A percentile compares a stretch with the other conserved stretches of the same genome.
Conservation (phyloP, 148 eudicot species). For the Rheum nobile region DNA sequence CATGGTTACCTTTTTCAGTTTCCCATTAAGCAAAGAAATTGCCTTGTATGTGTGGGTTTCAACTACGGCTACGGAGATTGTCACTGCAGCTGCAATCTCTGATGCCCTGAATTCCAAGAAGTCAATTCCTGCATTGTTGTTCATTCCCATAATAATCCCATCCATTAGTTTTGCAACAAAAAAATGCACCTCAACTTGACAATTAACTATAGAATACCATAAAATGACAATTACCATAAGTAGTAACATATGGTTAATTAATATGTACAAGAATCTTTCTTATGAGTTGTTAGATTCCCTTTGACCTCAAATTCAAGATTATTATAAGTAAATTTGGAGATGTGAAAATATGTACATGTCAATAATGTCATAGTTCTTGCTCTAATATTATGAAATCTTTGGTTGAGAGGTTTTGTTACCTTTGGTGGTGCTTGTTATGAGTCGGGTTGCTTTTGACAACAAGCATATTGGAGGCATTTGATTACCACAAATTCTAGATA, state of each 20-base stretch:
- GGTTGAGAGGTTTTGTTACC: slow-evolving; percentile 22
- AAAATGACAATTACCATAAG: background rate
- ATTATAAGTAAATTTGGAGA: background rate
- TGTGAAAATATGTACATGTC: too few species aligned
- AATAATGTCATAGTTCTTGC: too few species aligned
- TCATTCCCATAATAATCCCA: too few species aligned
- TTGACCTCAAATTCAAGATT: background rate
- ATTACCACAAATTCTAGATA: slow-evolving; percentile 40
- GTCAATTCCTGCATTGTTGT: slow-evolving; percentile 53
- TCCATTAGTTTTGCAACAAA: too few species aligned
- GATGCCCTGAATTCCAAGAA: slow-evolving; percentile 87
- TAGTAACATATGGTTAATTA: too few species aligned
- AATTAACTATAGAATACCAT: background rate
- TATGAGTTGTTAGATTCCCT: background rate
- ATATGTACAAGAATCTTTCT: background rate
- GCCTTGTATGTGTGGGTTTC: slow-evolving; percentile 47
- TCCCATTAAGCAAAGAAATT: slow-evolving; percentile 27
- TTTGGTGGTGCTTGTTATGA: slow-evolving; percentile 42
- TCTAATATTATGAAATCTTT: too few species aligned
- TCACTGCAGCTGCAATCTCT: slow-evolving; percentile 94
- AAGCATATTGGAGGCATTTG: slow-evolving; percentile 29
- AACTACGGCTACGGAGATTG: slow-evolving; percentile 44
- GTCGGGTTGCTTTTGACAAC: slow-evolving; percentile 32
- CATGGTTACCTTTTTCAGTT: slow-evolving; percentile 52
- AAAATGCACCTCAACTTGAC: background rate